Conservation (phyloP, 2,329 filamentous ascomycete genomes). For the Xylariaceae sp. region DNA sequence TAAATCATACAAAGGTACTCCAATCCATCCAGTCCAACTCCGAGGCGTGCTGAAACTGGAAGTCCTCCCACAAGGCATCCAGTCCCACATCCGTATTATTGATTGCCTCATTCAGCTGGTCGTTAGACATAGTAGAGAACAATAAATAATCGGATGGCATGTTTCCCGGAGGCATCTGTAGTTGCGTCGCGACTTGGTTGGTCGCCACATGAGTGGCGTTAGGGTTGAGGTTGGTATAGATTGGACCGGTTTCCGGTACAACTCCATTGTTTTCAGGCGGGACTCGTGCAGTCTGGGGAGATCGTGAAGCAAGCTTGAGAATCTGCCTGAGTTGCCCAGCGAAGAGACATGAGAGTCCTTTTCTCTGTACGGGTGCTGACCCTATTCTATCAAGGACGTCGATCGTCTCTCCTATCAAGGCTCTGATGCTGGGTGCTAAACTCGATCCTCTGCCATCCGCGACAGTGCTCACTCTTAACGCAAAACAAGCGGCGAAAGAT, state of each 20-base stretch:
- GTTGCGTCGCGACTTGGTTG: slow-evolving; percentile 32
- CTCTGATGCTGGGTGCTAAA: slow-evolving; percentile 67
- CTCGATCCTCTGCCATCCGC: slow-evolving; percentile 61
- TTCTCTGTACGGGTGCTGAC: slow-evolving; percentile 68
- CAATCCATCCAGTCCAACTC: slow-evolving; percentile 47
- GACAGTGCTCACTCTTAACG: slow-evolving; percentile 67
- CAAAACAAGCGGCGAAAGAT: slow-evolving; percentile 74
- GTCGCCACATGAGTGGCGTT: slow-evolving; percentile 30
- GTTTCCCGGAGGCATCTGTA: slow-evolving; percentile 34
- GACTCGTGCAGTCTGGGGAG: slow-evolving; percentile 33
- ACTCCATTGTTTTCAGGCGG: slow-evolving; percentile 32
- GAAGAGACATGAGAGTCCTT: slow-evolving; percentile 69
- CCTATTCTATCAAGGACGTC: slow-evolving; percentile 74
- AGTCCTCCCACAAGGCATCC: slow-evolving; percentile 44
- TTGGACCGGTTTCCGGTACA: slow-evolving; percentile 24
- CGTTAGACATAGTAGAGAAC: slow-evolving; percentile 46
- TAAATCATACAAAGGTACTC: slow-evolving; percentile 31
- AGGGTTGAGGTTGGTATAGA: slow-evolving; percentile 32
- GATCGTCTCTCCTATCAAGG: slow-evolving; percentile 72
- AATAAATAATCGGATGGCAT: slow-evolving; percentile 41
- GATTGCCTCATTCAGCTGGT: slow-evolving; percentile 45
- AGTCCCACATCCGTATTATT: slow-evolving; percentile 44
- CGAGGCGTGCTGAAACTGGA: slow-evolving; percentile 43
- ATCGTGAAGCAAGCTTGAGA: slow-evolving; percentile 46
- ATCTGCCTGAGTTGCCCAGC: slow-evolving; percentile 61